phyloP scores from a whole-genome alignment of 495 filamentous ascomycete genomes.

The Annulohypoxylon nitens region DNA sequence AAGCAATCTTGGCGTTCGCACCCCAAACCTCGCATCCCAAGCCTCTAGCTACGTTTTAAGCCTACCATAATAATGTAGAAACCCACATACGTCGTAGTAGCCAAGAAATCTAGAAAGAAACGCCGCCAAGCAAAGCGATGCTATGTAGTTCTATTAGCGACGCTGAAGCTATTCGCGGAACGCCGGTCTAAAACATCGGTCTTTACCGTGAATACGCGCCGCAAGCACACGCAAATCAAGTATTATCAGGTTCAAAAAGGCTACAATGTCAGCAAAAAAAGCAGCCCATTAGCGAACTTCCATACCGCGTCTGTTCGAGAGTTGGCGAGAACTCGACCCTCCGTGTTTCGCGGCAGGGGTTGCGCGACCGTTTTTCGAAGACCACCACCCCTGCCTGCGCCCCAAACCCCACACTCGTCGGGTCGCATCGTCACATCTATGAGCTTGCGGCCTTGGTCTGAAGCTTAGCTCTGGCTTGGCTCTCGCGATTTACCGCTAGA shows the following conservation, averaged over 20 bases:
- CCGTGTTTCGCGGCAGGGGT: slow-evolving; percentile 44
- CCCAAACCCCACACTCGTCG: slow-evolving; percentile 30
- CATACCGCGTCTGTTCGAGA: slow-evolving; percentile 25
- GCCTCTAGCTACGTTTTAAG: slow-evolving; percentile 12
- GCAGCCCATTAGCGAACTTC: background rate
- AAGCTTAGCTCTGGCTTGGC: slow-evolving; percentile 44
- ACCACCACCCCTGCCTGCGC: slow-evolving; percentile 14
- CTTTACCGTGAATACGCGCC: background rate
- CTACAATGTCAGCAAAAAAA: background rate
- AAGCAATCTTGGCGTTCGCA: slow-evolving; percentile 11
- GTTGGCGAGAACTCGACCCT: slow-evolving; percentile 11
- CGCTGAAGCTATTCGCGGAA: background rate
- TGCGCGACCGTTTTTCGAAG: slow-evolving; percentile 19
- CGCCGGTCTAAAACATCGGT: background rate
- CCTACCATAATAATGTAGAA: background rate
- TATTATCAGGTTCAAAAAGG: background rate
- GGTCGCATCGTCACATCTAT: slow-evolving; percentile 30
- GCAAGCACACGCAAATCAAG: too few species aligned
- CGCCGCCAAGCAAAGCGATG: slow-evolving; percentile 25
- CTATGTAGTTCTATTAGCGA: background rate
- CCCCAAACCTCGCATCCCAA: slow-evolving; percentile 10
- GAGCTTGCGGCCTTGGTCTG: slow-evolving; percentile 20
- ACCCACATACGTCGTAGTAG: background rate
- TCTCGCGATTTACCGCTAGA: background rate
- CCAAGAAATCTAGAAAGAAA: slow-evolving; percentile 17